Evolutionary conservation across 1,284 basidiomycete species (phyloP), one percentile per base, ranked within the genome.

Genomic region (Golubevia pallescens): DNA sequence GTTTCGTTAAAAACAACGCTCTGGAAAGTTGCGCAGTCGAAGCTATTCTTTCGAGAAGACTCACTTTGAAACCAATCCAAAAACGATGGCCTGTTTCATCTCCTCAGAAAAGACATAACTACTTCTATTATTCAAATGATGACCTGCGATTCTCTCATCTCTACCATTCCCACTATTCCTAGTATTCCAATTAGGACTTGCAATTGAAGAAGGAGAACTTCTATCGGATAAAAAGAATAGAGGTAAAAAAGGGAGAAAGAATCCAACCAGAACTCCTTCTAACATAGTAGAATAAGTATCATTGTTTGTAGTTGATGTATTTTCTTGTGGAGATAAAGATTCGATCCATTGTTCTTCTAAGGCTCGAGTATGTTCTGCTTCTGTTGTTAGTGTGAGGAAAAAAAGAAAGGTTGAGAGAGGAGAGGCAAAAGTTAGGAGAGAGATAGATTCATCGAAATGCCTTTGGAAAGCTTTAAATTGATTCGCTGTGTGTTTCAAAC

Each of bases 291-390:
- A 53, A 32, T 69, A 71, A 14, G 60, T 32, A 6, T 61, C 65
- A 14, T 13, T 20, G 53, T 1, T 32, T 59, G 20, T 54, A 21
- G 8, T 58, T 62, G 19, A 52, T 60, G 16, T 42, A 64, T n/a
- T 60, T 16, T 55, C 67, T 61, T 0, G 59, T 4, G n/a, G 23
- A 7, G 62, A 23, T 42, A 74, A 69, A 14, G 51, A 57, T 58
- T 74, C 72, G 63, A 74, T 70, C 72, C 72, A 74, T 10, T 64
- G 65, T 19, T 74, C 72, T 62, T 74, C 72, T 61, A 74, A 57
- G 19, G 66, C 65, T 56, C 70, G 63, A 16, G 70, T 57, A 54
- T 74, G 69, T 34, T 64, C 60, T 1, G 63, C 55, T 42, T 74
- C 69, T 38, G 70, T 69, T 20, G 16, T 61, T 8, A 59, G 51